phyloP scores from a whole-genome alignment of 2,329 filamentous ascomycete genomes.

The Alternaria angustiovoidea region DNA sequence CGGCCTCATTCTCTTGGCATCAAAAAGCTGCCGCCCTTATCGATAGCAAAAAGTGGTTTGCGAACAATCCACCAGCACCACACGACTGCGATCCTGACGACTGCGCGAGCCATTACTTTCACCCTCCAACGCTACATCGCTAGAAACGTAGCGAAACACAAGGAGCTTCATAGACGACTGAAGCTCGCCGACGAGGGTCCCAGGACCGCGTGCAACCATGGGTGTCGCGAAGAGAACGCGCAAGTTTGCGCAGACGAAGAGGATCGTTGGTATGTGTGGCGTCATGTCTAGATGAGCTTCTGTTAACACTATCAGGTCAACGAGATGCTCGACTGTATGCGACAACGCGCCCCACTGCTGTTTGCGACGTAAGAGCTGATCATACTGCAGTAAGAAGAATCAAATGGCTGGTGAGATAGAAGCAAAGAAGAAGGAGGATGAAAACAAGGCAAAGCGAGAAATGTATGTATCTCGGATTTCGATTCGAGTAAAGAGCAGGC shows the following conservation, averaged over 20 bases:
- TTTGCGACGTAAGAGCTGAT: neutral
- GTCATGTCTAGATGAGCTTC: neutral
- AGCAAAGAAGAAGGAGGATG: constrained; percentile 64
- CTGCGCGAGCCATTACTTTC: constrained; percentile 9
- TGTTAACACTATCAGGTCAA: constrained; percentile 53
- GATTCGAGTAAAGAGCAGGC: constrained; percentile 13
- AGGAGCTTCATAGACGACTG: neutral
- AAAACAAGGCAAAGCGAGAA: constrained; percentile 74
- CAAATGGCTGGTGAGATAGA: constrained; percentile 69
- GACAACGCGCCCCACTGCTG: neutral
- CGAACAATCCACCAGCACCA: constrained; percentile 6
- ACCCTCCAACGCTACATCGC: neutral
- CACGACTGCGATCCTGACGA: neutral
- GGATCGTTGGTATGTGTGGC: constrained; percentile 69
- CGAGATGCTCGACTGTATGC: constrained; percentile 74
- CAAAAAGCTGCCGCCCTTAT: constrained; percentile 12
- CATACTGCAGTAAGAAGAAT: constrained; percentile 71
- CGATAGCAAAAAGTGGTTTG: constrained; percentile 12
- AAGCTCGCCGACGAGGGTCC: neutral
- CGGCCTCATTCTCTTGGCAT: constrained; percentile 7
- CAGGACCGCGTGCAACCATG: constrained; percentile 63
- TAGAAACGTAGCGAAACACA: neutral
- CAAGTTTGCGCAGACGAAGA: constrained; percentile 87
- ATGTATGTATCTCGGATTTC: constrained; percentile 60
- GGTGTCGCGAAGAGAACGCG: constrained; percentile 88